Percentiles rank a stretch among this genome's conserved stretches.
These are phyloP conservation scores for Botrytis paeoniae DNA, from an alignment of 2,329 filamentous ascomycete species.

Conservation along the genomic window DNA sequence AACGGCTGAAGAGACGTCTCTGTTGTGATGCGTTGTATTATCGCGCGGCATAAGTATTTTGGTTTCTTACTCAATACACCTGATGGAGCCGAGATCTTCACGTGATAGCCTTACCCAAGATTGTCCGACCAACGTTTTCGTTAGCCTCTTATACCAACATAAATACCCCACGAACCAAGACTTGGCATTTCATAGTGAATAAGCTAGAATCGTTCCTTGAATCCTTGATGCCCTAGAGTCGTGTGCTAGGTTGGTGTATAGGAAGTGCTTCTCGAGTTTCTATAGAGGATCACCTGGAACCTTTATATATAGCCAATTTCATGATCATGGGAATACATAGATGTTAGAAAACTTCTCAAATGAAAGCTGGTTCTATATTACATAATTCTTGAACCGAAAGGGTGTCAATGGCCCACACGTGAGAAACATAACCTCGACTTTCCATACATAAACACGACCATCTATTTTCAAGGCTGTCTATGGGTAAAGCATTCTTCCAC, in stretches of 20 bases:
- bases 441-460: neutral
- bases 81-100: neutral
- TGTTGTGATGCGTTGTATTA: neutral
- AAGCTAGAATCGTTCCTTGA: neutral
- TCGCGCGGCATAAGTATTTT: neutral
- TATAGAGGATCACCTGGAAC: neutral
- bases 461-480: neutral
- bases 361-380: neutral
- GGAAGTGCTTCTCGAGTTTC: too few species aligned
- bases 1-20: neutral
- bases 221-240: neutral
- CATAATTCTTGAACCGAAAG: neutral
- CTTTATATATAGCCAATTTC: neutral
- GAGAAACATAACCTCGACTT: neutral
- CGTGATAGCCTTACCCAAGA: neutral
- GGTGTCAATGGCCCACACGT: neutral
- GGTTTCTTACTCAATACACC: neutral
- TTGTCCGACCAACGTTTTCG: neutral
- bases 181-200: neutral
- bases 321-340: neutral
- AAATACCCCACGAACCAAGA: neutral
- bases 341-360: too few species aligned
- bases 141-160: neutral
- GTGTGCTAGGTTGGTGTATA: neutral
- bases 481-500: neutral